Conservation (phyloP, 306 rosid species). For the Inga oerstediana region DNA sequence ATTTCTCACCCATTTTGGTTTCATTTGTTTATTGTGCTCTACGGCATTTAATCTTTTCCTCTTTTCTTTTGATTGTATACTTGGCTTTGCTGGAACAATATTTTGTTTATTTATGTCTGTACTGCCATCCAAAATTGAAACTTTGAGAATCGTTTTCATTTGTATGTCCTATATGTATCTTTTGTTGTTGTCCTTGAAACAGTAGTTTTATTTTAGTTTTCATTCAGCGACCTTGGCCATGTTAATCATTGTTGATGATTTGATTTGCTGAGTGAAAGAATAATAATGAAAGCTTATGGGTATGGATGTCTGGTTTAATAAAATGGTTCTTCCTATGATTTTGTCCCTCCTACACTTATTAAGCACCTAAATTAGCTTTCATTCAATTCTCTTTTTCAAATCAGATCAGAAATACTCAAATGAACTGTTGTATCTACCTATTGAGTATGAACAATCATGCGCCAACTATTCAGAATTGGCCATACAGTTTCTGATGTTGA, state of each 20-base stretch:
- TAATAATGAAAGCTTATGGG: conserved; percentile 33
- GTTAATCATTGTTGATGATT: conserved; percentile 28
- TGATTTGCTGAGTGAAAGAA: conserved; percentile 43
- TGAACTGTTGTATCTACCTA: background rate
- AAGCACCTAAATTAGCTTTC: background rate
- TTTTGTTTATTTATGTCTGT: conserved; percentile 13
- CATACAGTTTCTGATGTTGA: background rate
- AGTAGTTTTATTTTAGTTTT: background rate
- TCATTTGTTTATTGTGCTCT: conserved; percentile 18
- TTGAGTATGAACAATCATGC: background rate
- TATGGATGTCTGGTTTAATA: background rate
- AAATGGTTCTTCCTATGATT: conserved; percentile 24
- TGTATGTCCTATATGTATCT: background rate
- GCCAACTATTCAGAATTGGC: background rate
- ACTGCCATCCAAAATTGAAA: background rate
- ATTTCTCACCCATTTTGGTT: conserved; percentile 9
- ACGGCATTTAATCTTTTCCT: background rate
- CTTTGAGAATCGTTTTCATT: background rate
- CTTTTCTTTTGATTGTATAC: background rate
- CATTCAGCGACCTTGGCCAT: background rate
- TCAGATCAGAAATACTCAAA: conserved; percentile 6
- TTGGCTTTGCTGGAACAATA: conserved; percentile 5
- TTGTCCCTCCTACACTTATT: conserved; percentile 31
- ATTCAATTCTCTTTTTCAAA: background rate
- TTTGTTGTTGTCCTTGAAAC: background rate